Evolutionary conservation across 176 grass and related monocot genomes (phyloP).

Genomic region (Hordeum vulgare): DNA sequence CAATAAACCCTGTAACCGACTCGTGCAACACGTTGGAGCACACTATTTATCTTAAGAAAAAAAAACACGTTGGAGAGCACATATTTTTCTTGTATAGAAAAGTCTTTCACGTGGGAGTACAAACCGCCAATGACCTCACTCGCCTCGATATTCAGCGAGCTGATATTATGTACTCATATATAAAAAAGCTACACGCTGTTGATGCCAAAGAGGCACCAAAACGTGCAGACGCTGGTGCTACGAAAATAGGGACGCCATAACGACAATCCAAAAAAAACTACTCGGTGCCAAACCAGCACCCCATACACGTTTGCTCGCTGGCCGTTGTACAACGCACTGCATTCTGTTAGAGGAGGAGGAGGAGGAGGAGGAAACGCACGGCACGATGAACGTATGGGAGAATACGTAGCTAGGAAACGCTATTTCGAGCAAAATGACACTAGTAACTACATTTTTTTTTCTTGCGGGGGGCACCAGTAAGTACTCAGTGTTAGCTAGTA

Average conservation of each 20-base stretch:
- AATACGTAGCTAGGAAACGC: background rate
- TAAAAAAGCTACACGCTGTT: too few species aligned
- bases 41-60: background rate
- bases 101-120: background rate
- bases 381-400: background rate
- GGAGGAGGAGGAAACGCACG: background rate
- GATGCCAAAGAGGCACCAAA: background rate
- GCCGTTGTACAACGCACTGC: background rate
- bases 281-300: background rate
- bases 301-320: background rate
- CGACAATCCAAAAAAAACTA: background rate
- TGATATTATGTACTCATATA: too few species aligned
- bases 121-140: background rate
- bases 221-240: background rate
- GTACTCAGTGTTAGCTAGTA: background rate
- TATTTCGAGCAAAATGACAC: background rate
- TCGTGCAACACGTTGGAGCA: background rate
- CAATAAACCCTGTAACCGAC: background rate
- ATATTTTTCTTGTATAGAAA: background rate
- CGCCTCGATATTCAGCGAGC: background rate
- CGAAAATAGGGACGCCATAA: background rate
- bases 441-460: too few species aligned
- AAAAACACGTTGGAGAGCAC: background rate
- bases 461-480: too few species aligned
- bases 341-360: background rate